Conservation (phyloP, 257 asterid genomes). For the Salvia splendens region DNA sequence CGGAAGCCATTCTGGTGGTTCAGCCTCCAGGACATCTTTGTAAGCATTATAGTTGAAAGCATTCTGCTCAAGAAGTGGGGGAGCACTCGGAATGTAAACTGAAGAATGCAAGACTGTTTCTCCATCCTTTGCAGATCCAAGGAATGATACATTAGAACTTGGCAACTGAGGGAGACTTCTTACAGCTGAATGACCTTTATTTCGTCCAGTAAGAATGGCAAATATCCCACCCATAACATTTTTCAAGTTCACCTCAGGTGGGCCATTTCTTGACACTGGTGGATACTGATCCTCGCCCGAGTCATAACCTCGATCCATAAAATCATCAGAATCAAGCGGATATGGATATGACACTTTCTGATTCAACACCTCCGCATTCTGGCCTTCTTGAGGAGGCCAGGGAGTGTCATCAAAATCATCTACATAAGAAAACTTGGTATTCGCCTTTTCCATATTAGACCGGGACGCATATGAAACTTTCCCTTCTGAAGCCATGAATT, state of each 20-base stretch:
- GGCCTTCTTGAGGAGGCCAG: constrained; percentile 42
- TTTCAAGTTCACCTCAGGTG: constrained; percentile 86
- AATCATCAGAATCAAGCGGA: constrained; percentile 53
- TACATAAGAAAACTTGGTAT: constrained; percentile 39
- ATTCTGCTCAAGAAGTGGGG: constrained; percentile 76
- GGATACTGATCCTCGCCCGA: constrained; percentile 56
- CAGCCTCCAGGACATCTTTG: constrained; percentile 91
- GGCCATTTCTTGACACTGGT: constrained; percentile 44
- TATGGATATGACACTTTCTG: constrained; percentile 52
- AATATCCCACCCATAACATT: constrained; percentile 77
- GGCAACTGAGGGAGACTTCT: constrained; percentile 48
- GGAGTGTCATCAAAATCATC: constrained; percentile 52
- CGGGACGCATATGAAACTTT: constrained; percentile 44
- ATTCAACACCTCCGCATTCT: constrained; percentile 29
- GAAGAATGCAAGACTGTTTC: constrained; percentile 83
- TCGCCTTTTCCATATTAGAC: constrained; percentile 40
- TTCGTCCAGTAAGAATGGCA: constrained; percentile 76
- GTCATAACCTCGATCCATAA: constrained; percentile 58
- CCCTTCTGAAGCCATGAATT: constrained; percentile 41
- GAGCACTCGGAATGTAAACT: constrained; percentile 96
- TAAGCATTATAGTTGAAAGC: constrained; percentile 61
- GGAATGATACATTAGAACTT: constrained; percentile 76
- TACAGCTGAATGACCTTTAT: constrained; percentile 41
- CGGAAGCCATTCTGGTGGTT: constrained; percentile 99
- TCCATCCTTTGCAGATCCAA: constrained; percentile 84